A percentile compares a stretch with the other conserved stretches of the same genome.
These are phyloP conservation scores for Sclerotinia glacialis DNA, from an alignment of 2,329 filamentous ascomycete species.

Conservation along the genomic window DNA sequence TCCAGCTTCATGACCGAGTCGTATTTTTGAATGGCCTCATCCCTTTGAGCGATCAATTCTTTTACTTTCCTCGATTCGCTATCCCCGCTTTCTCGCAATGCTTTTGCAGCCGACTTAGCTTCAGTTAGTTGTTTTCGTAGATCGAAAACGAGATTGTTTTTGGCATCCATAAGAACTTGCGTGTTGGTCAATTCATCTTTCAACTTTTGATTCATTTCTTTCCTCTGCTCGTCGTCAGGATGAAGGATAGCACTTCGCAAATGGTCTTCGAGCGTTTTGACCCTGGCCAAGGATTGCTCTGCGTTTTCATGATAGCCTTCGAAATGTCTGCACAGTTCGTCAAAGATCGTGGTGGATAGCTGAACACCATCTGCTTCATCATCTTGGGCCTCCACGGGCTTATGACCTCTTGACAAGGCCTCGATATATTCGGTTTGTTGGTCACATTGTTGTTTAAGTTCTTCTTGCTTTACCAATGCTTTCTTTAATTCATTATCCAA, in stretches of 20 bases:
- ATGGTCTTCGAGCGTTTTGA: neutral
- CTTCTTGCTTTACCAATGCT: neutral
- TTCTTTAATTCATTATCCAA: neutral
- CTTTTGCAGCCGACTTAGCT: neutral
- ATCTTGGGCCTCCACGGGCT: too few species aligned
- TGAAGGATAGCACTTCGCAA: neutral
- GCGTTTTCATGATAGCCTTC: slow-evolving; percentile 9
- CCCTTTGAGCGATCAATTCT: neutral
- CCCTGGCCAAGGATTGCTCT: neutral
- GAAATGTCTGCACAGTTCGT: slow-evolving; percentile 8
- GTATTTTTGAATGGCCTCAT: neutral
- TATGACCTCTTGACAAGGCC: neutral
- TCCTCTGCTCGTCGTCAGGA: neutral
- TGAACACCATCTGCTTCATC: neutral
- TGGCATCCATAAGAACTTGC: neutral
- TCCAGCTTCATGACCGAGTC: neutral
- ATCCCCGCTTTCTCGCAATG: too few species aligned
- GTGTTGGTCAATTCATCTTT: neutral
- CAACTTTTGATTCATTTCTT: neutral
- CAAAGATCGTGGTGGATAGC: neutral
- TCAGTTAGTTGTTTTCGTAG: neutral
- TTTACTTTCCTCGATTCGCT: too few species aligned
- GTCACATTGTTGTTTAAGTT: neutral
- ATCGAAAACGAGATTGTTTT: neutral
- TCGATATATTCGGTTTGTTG: slow-evolving; percentile 1